Conservation (phyloP, 2,329 filamentous ascomycete species). For the Claviceps sp. region DNA sequence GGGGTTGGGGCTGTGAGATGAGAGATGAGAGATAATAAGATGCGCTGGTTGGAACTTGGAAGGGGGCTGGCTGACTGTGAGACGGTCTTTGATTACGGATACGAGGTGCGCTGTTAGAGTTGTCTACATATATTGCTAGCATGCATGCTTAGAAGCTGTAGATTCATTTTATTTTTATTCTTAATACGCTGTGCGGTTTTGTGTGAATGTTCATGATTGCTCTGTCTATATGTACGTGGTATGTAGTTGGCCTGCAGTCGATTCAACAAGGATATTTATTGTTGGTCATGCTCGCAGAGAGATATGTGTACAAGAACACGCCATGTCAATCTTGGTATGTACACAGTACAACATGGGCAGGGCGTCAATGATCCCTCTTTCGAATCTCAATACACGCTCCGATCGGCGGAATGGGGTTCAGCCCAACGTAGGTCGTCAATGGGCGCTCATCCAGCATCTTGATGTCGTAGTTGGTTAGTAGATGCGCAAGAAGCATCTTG, state of each 20-base stretch:
- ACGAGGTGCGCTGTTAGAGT: too few species aligned
- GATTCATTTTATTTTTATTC: too few species aligned
- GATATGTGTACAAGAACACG: not conserved
- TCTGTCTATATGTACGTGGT: too few species aligned
- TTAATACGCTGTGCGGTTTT: not conserved
- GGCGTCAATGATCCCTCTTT: slow-evolving; percentile 2
- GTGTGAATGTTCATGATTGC: not conserved
- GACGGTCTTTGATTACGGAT: too few species aligned
- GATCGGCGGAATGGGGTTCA: slow-evolving; percentile 22
- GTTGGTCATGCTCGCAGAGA: too few species aligned
- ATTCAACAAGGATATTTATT: too few species aligned
- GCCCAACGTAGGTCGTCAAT: slow-evolving; percentile 29
- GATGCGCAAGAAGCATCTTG: slow-evolving; percentile 38
- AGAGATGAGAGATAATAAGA: too few species aligned
- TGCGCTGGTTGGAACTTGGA: too few species aligned
- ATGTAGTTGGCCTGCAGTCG: too few species aligned
- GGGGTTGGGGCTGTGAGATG: slow-evolving; percentile 4
- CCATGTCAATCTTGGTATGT: not conserved
- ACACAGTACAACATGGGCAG: not conserved
- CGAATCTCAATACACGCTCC: slow-evolving; percentile 16
- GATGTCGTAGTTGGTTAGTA: slow-evolving; percentile 40
- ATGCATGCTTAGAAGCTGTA: not conserved
- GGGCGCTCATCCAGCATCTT: slow-evolving; percentile 26
- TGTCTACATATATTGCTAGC: not conserved
- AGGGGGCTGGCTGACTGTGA: too few species aligned